Base-by-base conservation (phyloP, 2,329 filamentous ascomycete species). In the Colletotrichum sansevieriae region DNA sequence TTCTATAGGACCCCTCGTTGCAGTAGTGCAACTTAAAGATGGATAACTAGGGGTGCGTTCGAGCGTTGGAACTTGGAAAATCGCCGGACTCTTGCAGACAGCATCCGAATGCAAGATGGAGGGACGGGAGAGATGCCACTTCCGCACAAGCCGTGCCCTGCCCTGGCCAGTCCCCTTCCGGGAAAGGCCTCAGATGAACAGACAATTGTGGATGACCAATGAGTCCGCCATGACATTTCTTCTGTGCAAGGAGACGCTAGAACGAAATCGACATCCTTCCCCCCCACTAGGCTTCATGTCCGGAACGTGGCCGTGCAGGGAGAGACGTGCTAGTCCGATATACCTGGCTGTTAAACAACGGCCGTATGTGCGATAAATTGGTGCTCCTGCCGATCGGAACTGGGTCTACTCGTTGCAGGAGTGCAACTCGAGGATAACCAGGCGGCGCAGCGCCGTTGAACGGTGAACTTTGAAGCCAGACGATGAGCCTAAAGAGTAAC, bases 111-210 rank as follows among this genome's bases (percentile, higher is more conserved):
- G 58, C 46, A 37, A 33, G 41, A 29, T 22, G 18, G 25, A 33
- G 46, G 47, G n/a, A 39, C 63, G 63, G 56, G 56, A 65, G 22
- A 25, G 47, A 60, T 65, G 56, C 63, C 56, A 47, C 39, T 39
- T 65, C 49, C 41, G 56, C 63, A 44, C 47, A 35, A 62, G 56
- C 20, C 47, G 57, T 18, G 15, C 29, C 33, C 15, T 18, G 59
- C 47, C 47, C 25, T 4, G 10, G 55, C 56, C 56, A 56, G 57
- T 61, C 56, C 63, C 20, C 10, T 47, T 65, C 49, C 18, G 41
- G 63, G 22, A 47, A 44, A 7, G 46, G 52, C 6, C 25, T 46
- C 56, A 47, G 56, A 39, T 39, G 47, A 33, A 65, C 63, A 20
- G 63, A 65, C 18, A 18, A 18, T 18, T 18, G 18, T 18, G 22